Base-by-base conservation (phyloP, 805 yeast genomes). In the Monosporozyma siamensis region DNA sequence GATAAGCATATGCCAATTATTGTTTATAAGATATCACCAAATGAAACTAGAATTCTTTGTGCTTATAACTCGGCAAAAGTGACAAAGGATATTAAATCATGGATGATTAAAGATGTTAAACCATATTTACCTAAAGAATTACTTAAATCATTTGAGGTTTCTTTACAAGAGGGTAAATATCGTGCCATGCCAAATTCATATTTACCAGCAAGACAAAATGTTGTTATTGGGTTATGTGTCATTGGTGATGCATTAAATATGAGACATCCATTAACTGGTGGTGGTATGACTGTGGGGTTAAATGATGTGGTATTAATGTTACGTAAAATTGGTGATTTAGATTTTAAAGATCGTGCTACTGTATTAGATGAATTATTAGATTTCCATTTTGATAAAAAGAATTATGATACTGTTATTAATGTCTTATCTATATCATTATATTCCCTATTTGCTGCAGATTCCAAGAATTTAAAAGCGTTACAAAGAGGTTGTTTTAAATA, bases 211-310 rank as follows among this genome's bases (percentile, higher is more conserved):
- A 70, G 75, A 44, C 69, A 71, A 40, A 89, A 87, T 58, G 69
- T 69, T 24, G 70, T 76, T 34, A 80, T 78, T 9, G 98, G 98
- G 10, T 67, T 87, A 38, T 69, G 92, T 29, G 72, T 90, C 51
- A 59, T 92, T 27, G 98, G 98, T 39, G 98, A 92, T 61, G 85
- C 98, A 2, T 71, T 89, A 52, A 92, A 92, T 63, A 92, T 92
- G 97, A 75, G 98, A 61, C 98, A 92, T 61, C 98, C 98, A 22
- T 74, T 92, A 47, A 92, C 97, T 1, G 98, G 98, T 41, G 98
- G 98, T 49, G 98, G 98, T 47, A 92, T 92, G 98, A 88, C 97
- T 21, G 98, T 92, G 34, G 97, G 96, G 2, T 68, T 92, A 46
- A 84, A 80, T 58, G 98, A 92, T 63, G 69, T 88, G 37, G 77